Conservation (phyloP, 768 basidiomycete genomes). For the Russula foetens region DNA sequence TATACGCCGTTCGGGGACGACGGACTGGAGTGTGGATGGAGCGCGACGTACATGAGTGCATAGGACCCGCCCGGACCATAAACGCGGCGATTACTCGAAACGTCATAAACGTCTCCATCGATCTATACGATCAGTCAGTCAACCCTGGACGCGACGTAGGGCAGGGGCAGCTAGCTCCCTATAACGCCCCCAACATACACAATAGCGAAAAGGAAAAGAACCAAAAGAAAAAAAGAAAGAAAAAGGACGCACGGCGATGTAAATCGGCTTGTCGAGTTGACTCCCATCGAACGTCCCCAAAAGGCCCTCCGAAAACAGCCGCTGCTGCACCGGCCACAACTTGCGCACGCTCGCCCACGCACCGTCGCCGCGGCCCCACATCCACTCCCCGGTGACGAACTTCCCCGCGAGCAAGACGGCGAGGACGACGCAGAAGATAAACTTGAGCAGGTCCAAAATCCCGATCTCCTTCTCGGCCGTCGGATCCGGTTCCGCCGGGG, state of each 20-base stretch:
- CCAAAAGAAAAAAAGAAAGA: background rate
- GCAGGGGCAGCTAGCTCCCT: too few relatives aligned
- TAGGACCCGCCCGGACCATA: constrained; percentile 91
- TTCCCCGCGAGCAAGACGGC: constrained; percentile 58
- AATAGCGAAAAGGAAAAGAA: background rate
- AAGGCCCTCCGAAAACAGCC: constrained; percentile 64
- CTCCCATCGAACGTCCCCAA: constrained; percentile 66
- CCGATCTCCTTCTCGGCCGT: constrained; percentile 62
- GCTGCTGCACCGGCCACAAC: constrained; percentile 56
- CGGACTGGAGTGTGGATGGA: background rate
- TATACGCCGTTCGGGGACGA: background rate
- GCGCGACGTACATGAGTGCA: constrained; percentile 48
- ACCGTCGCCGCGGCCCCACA: constrained; percentile 58
- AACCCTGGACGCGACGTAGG: constrained; percentile 30
- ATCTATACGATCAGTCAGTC: constrained; percentile 42
- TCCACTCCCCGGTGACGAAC: constrained; percentile 79
- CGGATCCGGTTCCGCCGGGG: constrained; percentile 66
- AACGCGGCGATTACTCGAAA: constrained; percentile 59
- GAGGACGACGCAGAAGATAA: constrained; percentile 49
- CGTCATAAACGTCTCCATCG: constrained; percentile 90
- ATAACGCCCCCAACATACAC: too few relatives aligned
- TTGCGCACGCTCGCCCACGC: constrained; percentile 38
- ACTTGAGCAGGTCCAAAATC: constrained; percentile 57
- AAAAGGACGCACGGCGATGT: constrained; percentile 62
- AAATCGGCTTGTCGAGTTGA: constrained; percentile 59